phyloP scores from a whole-genome alignment of 108 stramenopile species.

The Nitzschia inconspicua region DNA sequence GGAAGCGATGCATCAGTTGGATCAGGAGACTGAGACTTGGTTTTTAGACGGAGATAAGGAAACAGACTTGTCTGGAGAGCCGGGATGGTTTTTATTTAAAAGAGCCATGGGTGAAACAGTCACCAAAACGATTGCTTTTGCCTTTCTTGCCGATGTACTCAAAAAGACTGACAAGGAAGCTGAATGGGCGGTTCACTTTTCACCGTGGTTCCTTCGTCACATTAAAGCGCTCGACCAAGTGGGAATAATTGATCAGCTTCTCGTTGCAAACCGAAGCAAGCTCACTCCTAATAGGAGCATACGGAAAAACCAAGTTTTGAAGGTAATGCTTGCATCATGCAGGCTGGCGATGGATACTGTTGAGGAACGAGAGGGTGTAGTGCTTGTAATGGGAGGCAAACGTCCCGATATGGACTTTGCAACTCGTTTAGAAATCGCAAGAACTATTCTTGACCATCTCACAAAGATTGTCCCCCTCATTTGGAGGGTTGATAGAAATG shows the following conservation, averaged over 20 bases:
- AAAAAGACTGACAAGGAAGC: slow-evolving; percentile 32
- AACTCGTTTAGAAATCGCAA: neutral
- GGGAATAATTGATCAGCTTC: slow-evolving; percentile 19
- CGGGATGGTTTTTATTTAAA: slow-evolving; percentile 48
- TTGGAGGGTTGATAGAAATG: slow-evolving; percentile 26
- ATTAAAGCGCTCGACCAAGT: slow-evolving; percentile 5
- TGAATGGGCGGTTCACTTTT: slow-evolving; percentile 31
- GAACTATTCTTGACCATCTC: neutral
- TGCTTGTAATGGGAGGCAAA: too few relatives aligned
- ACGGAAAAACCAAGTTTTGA: slow-evolving; percentile 32
- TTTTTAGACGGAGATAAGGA: slow-evolving; percentile 15
- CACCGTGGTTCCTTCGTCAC: slow-evolving; percentile 21
- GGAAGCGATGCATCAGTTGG: slow-evolving; percentile 40
- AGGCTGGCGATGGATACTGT: slow-evolving; percentile 18
- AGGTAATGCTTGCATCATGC: slow-evolving; percentile 17
- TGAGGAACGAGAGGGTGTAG: neutral
- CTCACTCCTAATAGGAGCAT: slow-evolving; percentile 18
- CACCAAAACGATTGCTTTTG: slow-evolving; percentile 42
- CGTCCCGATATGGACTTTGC: neutral
- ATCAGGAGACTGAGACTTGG: slow-evolving; percentile 26
- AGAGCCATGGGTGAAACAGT: slow-evolving; percentile 45
- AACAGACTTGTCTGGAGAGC: slow-evolving; percentile 12
- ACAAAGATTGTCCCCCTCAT: slow-evolving; percentile 4
- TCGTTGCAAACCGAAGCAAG: neutral
- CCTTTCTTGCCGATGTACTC: slow-evolving; percentile 58